Evolutionary conservation across 2,329 filamentous ascomycete species (phyloP).

Genomic region (Penicillium frequentans): DNA sequence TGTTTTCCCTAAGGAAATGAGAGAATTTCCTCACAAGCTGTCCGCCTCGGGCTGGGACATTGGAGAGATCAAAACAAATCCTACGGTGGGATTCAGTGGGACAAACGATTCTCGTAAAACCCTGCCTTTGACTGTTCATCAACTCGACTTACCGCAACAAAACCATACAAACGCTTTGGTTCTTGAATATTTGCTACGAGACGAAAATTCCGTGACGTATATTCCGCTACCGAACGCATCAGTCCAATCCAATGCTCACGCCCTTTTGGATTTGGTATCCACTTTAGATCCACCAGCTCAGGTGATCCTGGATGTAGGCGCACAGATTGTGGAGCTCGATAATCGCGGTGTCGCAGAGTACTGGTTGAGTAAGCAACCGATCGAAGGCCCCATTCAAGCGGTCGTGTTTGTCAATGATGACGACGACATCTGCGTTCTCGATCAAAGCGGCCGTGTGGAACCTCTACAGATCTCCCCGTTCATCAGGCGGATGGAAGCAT

Average conservation of each 20-base stretch:
- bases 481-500: conserved; percentile 55
- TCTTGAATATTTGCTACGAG: conserved; percentile 56
- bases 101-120: conserved; percentile 64
- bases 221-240: neutral
- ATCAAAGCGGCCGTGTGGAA: conserved; percentile 27
- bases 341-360: conserved; percentile 55
- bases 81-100: conserved; percentile 67
- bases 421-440: conserved; percentile 32
- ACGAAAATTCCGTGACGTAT: neutral
- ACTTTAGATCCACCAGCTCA: conserved; percentile 42
- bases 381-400: conserved; percentile 37
- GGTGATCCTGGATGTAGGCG: conserved; percentile 71
- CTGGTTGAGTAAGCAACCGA: conserved; percentile 51
- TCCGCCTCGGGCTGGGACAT: conserved; percentile 70
- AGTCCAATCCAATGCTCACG: conserved; percentile 22
- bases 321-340: conserved; percentile 62
- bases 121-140: conserved; percentile 57
- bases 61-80: conserved; percentile 9
- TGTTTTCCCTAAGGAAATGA: conserved; percentile 63
- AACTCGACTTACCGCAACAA: conserved; percentile 57
- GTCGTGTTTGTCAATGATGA: conserved; percentile 56
- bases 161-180: conserved; percentile 69
- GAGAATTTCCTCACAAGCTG: conserved; percentile 64
- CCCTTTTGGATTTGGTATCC: conserved; percentile 50
- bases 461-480: conserved; percentile 60